A percentile compares a stretch with the other conserved stretches of the same genome.
Evolutionary conservation across 306 rosid species (phyloP).

Genomic region (Styphnolobium japonicum): DNA sequence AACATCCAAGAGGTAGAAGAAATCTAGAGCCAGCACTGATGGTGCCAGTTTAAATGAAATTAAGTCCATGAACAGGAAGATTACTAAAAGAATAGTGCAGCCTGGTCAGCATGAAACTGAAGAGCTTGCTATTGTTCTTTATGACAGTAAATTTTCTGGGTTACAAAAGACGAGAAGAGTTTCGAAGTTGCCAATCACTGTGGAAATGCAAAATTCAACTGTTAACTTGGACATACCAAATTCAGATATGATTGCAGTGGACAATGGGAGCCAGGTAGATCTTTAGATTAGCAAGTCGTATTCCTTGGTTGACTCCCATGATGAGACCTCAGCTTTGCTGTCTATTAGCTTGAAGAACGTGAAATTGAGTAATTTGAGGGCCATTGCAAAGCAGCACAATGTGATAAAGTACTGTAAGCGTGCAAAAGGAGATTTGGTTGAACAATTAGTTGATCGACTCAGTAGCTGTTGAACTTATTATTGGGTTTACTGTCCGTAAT

Average conservation of each 20-base stretch:
- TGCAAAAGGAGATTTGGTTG: slow-evolving; percentile 14
- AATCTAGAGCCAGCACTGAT: background rate
- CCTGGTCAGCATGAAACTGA: background rate
- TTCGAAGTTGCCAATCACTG: background rate
- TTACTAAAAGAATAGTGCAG: background rate
- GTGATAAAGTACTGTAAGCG: slow-evolving; percentile 8
- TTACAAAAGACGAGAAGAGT: slow-evolving; percentile 4
- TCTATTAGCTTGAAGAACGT: background rate
- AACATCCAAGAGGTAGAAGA: slow-evolving; percentile 20
- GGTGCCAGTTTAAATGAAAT: background rate
- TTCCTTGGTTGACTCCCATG: background rate
- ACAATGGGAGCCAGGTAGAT: background rate
- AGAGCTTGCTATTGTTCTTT: slow-evolving; percentile 3
- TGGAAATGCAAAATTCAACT: background rate
- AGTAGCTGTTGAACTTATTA: background rate
- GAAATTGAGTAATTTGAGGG: slow-evolving; percentile 17
- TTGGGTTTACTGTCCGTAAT: slow-evolving; percentile 7
- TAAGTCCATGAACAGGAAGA: background rate
- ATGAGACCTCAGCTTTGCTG: background rate
- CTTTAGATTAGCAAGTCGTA: background rate
- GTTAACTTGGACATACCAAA: background rate
- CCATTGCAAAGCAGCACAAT: slow-evolving; percentile 18
- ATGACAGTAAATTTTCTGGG: slow-evolving; percentile 5
- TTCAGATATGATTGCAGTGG: background rate
- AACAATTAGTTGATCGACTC: background rate